Evolutionary conservation across 768 basidiomycete genomes (phyloP), one percentile per base, ranked within the genome.

Genomic region (Tephrocybe sp.): DNA sequence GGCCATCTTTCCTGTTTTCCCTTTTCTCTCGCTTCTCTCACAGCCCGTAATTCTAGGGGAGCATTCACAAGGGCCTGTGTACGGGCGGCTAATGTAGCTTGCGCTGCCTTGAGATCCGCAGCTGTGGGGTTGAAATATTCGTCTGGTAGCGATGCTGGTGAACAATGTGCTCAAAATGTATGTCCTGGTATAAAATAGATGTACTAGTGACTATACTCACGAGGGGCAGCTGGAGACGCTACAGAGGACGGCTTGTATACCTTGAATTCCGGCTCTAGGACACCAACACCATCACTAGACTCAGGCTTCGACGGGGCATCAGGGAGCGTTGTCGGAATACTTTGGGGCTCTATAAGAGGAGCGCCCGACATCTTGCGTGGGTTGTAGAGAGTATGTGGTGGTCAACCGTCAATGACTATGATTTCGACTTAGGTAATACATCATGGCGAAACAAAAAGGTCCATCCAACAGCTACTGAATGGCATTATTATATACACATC

Each of bases 41-140:
- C 71, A 1, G 81, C 74, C 24, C 84, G 80, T 24, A 86, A 70
- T 58, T 80, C 81, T 5, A 93, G 68, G 3, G 91, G 91, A 0
- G 86, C 86, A 63, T 91, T 80, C 13, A 68, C 69, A 12, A 93
- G 69, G 1, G 83, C 72, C 29, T 81, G 76, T 2, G 80, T 79
- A 1, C 85, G 78, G 4, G 84, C 80, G 8, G 73, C 64, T 37
- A 91, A 70, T 16, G 78, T 74, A 2, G 75, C 70, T 63, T 90
- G 90, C 3, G 84, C 82, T 2, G 76, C 77, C 59, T 78, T 81
- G 50, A 93, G 68, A 61, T 93, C 91, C 5, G 83, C 75, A 13
- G 79, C 57, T 10, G 84, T 89, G 2, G 86, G 87, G 5, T 73
- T 77, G 60, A 91, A 91, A 63, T 85, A 89, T 2, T 80, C 78